Percentiles rank a stretch among this genome's conserved stretches.
phyloP scores from a whole-genome alignment of 441 rosid genomes.

The Erodium moschatum region DNA sequence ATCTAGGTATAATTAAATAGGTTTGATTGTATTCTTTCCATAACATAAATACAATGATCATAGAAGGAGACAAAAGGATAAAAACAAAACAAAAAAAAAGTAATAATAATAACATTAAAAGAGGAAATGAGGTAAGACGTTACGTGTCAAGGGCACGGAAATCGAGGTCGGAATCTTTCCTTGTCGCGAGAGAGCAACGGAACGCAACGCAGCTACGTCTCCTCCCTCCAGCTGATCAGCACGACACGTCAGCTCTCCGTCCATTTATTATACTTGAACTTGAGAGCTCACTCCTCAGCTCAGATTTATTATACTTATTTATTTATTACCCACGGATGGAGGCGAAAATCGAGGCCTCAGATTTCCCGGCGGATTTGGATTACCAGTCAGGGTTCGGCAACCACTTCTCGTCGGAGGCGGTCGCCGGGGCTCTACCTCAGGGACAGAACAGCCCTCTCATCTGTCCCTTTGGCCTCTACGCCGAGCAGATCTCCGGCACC shows the following conservation, averaged over 20 bases:
- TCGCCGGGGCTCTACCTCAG: constrained; percentile 61
- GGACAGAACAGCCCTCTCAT: constrained; percentile 81
- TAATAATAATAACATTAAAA: too few relatives aligned
- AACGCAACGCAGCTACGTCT: not conserved
- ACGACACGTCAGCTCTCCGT: not conserved
- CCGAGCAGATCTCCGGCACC: constrained; percentile 93
- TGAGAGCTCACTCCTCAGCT: too few relatives aligned
- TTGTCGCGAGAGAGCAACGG: not conserved
- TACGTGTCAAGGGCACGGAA: not conserved
- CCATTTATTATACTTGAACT: too few relatives aligned
- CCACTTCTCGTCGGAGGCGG: constrained; percentile 67
- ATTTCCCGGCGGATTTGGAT: constrained; percentile 28
- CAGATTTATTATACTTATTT: too few relatives aligned
- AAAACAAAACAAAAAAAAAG: too few relatives aligned
- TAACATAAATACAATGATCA: too few relatives aligned
- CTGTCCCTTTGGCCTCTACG: constrained; percentile 84
- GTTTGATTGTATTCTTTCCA: too few relatives aligned
- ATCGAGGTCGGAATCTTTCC: not conserved
- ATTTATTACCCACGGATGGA: too few relatives aligned
- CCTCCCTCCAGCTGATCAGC: constrained; percentile 3
- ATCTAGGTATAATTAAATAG: too few relatives aligned
- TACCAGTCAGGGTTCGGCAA: constrained; percentile 69
- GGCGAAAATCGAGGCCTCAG: not conserved
- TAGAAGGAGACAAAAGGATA: too few relatives aligned
- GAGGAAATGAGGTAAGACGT: not conserved